Conservation (phyloP, 257 asterid genomes). For the Capsicum chinense region DNA sequence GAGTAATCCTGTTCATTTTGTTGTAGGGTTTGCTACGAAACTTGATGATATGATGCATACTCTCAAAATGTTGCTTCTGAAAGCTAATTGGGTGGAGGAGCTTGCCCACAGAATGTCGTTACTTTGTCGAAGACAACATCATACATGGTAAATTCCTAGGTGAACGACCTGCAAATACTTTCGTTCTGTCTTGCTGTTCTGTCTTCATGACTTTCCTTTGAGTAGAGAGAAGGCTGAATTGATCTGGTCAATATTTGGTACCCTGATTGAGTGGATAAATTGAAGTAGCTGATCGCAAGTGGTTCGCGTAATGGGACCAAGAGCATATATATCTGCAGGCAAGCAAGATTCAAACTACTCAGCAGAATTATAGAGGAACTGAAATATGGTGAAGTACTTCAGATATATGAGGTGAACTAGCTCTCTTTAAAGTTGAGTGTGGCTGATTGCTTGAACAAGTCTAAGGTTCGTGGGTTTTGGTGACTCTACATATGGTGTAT, state of each 20-base stretch:
- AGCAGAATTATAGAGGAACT: not conserved
- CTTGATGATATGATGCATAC: too few relatives aligned
- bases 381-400: too few relatives aligned
- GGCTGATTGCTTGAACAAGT: not conserved
- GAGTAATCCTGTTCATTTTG: too few relatives aligned
- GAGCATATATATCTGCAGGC: not conserved
- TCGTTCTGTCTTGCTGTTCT: not conserved
- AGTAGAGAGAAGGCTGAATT: not conserved
- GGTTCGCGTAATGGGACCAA: not conserved
- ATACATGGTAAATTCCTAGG: not conserved
- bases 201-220: not conserved
- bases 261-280: not conserved
- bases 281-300: not conserved
- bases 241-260: not conserved
- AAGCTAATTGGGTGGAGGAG: too few relatives aligned
- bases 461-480: not conserved
- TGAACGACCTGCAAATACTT: not conserved
- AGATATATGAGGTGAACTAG: too few relatives aligned
- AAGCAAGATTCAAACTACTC: not conserved
- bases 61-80: too few relatives aligned
- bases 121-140: not conserved
- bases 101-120: not conserved
- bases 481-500: not conserved
- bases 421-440: not conserved
- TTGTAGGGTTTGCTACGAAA: too few relatives aligned